A percentile compares a stretch with the other conserved stretches of the same genome.
phyloP scores from a whole-genome alignment of 148 eudicot species.

The Fagopyrum esculentum region DNA sequence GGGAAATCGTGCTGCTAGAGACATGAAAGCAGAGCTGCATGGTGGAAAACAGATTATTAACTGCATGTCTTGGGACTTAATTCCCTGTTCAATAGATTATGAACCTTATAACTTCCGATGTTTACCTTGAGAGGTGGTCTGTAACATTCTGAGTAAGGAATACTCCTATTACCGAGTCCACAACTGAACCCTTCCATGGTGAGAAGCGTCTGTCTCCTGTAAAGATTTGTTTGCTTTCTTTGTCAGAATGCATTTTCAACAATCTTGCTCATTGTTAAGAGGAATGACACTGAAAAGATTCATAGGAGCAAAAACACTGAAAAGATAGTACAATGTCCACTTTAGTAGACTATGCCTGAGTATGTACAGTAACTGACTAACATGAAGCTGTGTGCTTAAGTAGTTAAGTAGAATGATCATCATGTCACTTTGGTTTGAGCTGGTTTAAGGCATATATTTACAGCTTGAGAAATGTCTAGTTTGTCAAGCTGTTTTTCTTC shows the following conservation, averaged over 20 bases:
- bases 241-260: not conserved
- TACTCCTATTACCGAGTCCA: conserved; percentile 35
- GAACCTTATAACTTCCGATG: not conserved
- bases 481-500: not conserved
- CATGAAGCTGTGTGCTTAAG: not conserved
- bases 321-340: not conserved
- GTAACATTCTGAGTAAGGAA: conserved; percentile 31
- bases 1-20: conserved; percentile 30
- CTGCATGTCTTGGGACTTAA: not conserved
- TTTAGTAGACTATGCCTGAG: not conserved
- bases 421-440: not conserved
- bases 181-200: conserved; percentile 44
- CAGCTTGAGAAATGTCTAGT: not conserved
- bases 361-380: not conserved
- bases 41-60: not conserved
- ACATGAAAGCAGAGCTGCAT: conserved; percentile 38
- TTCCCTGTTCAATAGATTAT: too few relatives aligned
- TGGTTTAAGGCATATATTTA: not conserved
- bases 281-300: not conserved
- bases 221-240: conserved; percentile 4
- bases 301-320: not conserved
- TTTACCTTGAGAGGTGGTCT: conserved; percentile 33
- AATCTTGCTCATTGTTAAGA: conserved; percentile 2
- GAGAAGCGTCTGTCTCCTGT: conserved; percentile 24
- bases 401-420: not conserved